Conservation (phyloP, 2,329 filamentous ascomycete genomes). For the Parasarocladium wereldwijsianum region DNA sequence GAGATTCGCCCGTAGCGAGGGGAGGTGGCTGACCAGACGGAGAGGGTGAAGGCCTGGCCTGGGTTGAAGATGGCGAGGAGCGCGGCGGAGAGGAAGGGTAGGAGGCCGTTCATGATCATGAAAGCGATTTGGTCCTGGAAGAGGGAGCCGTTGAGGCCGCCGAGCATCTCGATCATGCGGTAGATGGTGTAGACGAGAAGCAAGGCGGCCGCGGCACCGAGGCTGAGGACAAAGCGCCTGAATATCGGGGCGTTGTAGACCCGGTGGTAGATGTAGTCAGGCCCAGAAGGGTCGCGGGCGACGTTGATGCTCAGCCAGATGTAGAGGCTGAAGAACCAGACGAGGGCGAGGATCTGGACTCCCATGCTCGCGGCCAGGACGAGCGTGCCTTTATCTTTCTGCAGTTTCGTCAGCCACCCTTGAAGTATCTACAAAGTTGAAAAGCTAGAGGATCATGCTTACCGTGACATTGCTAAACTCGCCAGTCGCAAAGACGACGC, state of each 20-base stretch:
- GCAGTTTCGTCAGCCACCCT: constrained; percentile 8
- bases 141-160: constrained; percentile 17
- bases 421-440: not conserved
- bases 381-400: constrained; percentile 19
- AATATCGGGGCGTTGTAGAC: constrained; percentile 28
- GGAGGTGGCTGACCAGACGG: constrained; percentile 25
- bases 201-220: constrained; percentile 20
- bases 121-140: constrained; percentile 23
- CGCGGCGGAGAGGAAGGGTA: constrained; percentile 21
- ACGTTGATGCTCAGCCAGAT: constrained; percentile 25
- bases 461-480: constrained; percentile 4
- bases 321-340: constrained; percentile 22
- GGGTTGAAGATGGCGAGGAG: constrained; percentile 22
- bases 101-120: constrained; percentile 24
- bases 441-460: not conserved
- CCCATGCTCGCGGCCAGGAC: constrained; percentile 29
- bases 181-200: constrained; percentile 26
- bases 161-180: constrained; percentile 23
- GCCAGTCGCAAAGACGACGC: constrained; percentile 21
- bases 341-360: constrained; percentile 25
- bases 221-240: constrained; percentile 26
- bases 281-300: constrained; percentile 18
- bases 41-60: constrained; percentile 21
- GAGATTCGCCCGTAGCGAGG: constrained; percentile 1
- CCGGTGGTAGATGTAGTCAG: constrained; percentile 22